Base-by-base conservation (phyloP, 169 alveolate species). In the Eimeria necatrix region DNA sequence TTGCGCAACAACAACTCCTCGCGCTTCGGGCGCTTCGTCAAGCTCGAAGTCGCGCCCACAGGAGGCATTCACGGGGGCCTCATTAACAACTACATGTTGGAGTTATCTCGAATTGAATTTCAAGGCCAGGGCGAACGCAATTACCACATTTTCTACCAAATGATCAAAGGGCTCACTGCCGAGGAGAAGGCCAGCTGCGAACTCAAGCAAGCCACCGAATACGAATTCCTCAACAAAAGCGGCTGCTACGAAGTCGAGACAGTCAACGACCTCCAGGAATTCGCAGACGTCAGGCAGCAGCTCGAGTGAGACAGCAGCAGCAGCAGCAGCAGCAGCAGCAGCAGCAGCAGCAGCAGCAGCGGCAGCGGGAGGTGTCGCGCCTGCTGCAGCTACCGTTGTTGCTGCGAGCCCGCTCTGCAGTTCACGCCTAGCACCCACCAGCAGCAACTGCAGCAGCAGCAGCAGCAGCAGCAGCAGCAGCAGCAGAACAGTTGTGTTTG, bases 1-100 rank as follows among this genome's bases (percentile, higher is more conserved):
- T 97, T 98, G 6, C 97, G 99, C 93, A 99, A 99, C 97, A 98
- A 99, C 96, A 99, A 99, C 94, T 98, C 99, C 26, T 97, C 99
- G 71, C 96, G 99, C 71, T 99, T 99, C 96, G 99, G 99, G 16
- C 99, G 99, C 94, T 99, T 99, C 96, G 99, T 99, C 96, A 99
- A 98, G 90, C 97, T 99, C 96, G 96, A 94, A 95, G 98, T 97
- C 91, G 83, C 96, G 76, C 86, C 95, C 85, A 46, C 96, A 74
- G 99, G 99, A 48, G 99, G 99, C 56, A 98, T 98, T 51, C 97
- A 97, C 48, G 97, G 97, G 59, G 99, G 99, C 46, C 95, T 97
- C 52, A 99, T 99, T 24, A 97, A 97, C 48, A 98, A 98, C 86
- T 99, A 98, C 97, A 96, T 99, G 85, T 96, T 99, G 76, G 99